Evolutionary conservation across 345 rosid species (phyloP).

Genomic region (Cardamine resedifolia): DNA sequence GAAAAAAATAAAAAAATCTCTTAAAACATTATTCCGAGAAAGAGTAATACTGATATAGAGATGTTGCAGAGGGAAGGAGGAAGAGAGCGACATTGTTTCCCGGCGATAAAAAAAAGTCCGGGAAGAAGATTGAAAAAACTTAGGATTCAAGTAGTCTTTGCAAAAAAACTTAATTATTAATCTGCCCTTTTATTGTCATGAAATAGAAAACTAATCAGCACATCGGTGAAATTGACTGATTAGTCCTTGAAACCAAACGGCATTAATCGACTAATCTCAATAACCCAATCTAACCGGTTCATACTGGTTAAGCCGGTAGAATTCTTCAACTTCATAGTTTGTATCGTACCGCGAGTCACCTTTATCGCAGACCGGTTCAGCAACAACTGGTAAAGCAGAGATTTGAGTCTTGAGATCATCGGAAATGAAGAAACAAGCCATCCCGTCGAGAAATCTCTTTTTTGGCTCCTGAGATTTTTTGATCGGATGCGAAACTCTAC

Average conservation of each 20-base stretch:
- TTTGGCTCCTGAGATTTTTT: not conserved
- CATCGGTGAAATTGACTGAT: not conserved
- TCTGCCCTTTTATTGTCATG: not conserved
- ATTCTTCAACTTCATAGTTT: not conserved
- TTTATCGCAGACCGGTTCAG: conserved; percentile 28
- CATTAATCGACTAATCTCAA: not conserved
- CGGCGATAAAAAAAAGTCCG: not conserved
- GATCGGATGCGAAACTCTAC: conserved; percentile 24
- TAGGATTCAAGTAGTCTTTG: not conserved
- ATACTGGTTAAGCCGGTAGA: not conserved
- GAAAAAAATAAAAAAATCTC: not conserved
- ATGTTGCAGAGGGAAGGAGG: not conserved
- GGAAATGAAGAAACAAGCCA: conserved; percentile 8
- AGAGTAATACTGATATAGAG: not conserved
- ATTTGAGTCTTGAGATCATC: conserved; percentile 20
- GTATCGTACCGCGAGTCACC: not conserved
- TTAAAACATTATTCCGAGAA: not conserved
- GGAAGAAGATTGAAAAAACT: not conserved
- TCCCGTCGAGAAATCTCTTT: conserved; percentile 11
- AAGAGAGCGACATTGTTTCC: conserved; percentile 50
- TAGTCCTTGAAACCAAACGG: not conserved
- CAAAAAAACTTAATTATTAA: not conserved
- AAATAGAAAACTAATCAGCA: not conserved
- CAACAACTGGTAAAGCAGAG: conserved; percentile 28
- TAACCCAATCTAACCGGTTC: not conserved